Conservation (phyloP, 176 grass and related monocot genomes). For the Alloteropsis semialata region DNA sequence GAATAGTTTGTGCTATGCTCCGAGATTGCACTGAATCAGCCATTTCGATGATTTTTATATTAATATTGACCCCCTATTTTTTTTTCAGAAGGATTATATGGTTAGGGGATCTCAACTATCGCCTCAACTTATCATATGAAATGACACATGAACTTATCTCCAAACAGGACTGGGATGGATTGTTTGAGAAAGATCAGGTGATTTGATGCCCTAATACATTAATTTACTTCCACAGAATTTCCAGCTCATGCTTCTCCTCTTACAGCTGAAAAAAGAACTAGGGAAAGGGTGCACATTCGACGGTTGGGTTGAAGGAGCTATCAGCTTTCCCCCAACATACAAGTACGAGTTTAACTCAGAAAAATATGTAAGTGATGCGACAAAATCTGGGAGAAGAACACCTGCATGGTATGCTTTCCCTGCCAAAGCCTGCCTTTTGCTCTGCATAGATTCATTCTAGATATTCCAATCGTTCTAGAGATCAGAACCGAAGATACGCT, state of each 20-base stretch:
- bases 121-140: conserved; percentile 73
- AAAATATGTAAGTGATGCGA: conserved; percentile 51
- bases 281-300: conserved; percentile 65
- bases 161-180: conserved; percentile 52
- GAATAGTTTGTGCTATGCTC: not conserved
- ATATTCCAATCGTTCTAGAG: not conserved
- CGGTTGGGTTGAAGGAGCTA: conserved; percentile 69
- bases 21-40: not conserved
- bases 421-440: not conserved
- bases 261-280: conserved; percentile 61
- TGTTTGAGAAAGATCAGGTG: conserved; percentile 80
- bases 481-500: not conserved
- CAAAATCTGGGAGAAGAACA: conserved; percentile 63
- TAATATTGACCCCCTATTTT: not conserved
- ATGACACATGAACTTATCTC: conserved; percentile 70
- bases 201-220: not conserved
- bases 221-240: conserved; percentile 22
- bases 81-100: conserved; percentile 90
- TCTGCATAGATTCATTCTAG: not conserved
- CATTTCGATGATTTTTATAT: conserved; percentile 14
- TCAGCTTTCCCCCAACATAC: conserved; percentile 81
- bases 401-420: conserved; percentile 68
- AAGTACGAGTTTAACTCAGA: conserved; percentile 83
- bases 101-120: conserved; percentile 96
- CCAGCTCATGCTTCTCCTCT: conserved; percentile 16